Evolutionary conservation across 441 rosid species (phyloP).

Genomic region (Erysimum cheiri): DNA sequence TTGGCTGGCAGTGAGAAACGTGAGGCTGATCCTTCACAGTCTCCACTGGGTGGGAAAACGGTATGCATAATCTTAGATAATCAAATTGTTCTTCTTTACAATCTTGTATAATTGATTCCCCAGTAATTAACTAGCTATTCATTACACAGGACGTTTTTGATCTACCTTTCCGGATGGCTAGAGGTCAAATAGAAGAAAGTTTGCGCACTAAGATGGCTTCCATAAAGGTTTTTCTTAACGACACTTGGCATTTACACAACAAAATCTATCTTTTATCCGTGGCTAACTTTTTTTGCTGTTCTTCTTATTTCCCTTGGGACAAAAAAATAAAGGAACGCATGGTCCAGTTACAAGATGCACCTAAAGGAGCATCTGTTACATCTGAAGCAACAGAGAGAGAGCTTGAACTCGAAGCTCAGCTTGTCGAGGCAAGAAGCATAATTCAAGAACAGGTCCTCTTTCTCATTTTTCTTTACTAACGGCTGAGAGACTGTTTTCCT

Average conservation of each 20-base stretch:
- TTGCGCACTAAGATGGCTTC: constrained; percentile 95
- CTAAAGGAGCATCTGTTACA: constrained; percentile 89
- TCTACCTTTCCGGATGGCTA: constrained; percentile 89
- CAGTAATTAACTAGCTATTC: constrained; percentile 13
- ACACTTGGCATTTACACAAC: not conserved
- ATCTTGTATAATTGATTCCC: constrained; percentile 13
- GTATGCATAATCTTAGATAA: constrained; percentile 45
- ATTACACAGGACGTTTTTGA: constrained; percentile 87
- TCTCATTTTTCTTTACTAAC: not conserved
- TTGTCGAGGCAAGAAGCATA: constrained; percentile 98
- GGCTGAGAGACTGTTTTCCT: not conserved
- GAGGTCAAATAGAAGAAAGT: constrained; percentile 98
- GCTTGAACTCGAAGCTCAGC: constrained; percentile 98
- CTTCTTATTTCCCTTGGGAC: constrained; percentile 19
- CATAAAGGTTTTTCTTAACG: constrained; percentile 63
- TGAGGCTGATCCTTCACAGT: constrained; percentile 74
- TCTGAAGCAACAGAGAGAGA: constrained; percentile 98
- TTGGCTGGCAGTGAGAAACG: constrained; percentile 62
- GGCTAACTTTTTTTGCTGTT: constrained; percentile 16
- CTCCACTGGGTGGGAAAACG: constrained; percentile 90
- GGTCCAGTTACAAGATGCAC: constrained; percentile 93
- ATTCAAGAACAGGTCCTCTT: constrained; percentile 90
- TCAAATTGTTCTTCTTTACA: constrained; percentile 19
- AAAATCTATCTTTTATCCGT: not conserved
- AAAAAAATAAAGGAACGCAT: constrained; percentile 70